Evolutionary conservation across 225 moss, liverwort and hornwort species (phyloP).

Genomic region (Marchantia paleacea): DNA sequence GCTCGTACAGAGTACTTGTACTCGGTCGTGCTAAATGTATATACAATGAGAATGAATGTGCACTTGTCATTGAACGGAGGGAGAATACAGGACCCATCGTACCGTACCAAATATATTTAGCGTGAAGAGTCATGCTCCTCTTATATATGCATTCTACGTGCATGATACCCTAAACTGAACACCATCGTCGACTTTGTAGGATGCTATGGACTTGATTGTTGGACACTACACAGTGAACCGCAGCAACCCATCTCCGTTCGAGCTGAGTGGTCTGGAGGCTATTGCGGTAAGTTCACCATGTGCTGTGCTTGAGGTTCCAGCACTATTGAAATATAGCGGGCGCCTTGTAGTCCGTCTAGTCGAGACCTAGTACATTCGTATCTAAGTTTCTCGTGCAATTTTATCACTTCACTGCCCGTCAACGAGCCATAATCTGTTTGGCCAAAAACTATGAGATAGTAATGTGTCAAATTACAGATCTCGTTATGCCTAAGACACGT

Average conservation of each 20-base stretch:
- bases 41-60: too few species aligned
- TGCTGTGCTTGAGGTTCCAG: not conserved
- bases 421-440: not conserved
- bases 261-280: slow-evolving; percentile 56
- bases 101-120: too few species aligned
- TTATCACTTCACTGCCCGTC: not conserved
- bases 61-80: too few species aligned
- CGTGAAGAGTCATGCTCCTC: not conserved
- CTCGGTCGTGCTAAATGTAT: too few species aligned
- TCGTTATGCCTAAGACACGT: too few species aligned
- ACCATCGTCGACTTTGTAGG: slow-evolving; percentile 42
- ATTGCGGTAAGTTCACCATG: slow-evolving; percentile 50
- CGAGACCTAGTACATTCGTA: not conserved
- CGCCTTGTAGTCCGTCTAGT: not conserved
- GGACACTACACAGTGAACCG: slow-evolving; percentile 77
- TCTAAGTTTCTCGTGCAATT: not conserved
- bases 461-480: too few species aligned
- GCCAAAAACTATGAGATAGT: too few species aligned
- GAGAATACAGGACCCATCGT: too few species aligned
- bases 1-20: too few species aligned
- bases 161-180: not conserved
- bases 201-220: slow-evolving; percentile 92
- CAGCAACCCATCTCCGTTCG: slow-evolving; percentile 66
- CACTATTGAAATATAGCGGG: not conserved
- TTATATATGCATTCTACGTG: not conserved